phyloP scores from a whole-genome alignment of 805 yeast genomes.

The Zygosaccharomyces siamensis region DNA sequence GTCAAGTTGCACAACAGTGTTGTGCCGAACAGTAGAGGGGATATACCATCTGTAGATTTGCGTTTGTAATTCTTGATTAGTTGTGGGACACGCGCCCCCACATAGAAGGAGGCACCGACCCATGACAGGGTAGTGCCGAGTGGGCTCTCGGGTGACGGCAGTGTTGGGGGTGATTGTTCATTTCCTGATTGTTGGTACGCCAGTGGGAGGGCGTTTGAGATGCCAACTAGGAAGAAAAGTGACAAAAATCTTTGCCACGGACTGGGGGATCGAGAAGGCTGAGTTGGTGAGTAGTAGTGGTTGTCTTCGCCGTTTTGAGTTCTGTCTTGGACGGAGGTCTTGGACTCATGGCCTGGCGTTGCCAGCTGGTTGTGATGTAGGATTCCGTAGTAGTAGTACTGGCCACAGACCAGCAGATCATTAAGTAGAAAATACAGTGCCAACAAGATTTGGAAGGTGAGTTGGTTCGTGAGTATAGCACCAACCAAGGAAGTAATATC shows the following conservation, averaged over 20 bases:
- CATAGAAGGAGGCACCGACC: conserved; percentile 70
- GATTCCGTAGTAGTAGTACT: conserved; percentile 62
- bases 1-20: conserved; percentile 75
- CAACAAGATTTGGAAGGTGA: conserved; percentile 72
- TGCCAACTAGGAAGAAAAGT: background rate
- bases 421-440: conserved; percentile 70
- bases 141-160: conserved; percentile 11
- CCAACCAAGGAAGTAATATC: conserved; percentile 57
- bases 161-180: conserved; percentile 16
- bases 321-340: conserved; percentile 12
- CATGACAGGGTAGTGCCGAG: conserved; percentile 61
- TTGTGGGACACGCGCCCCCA: conserved; percentile 81
- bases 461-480: conserved; percentile 68
- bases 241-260: background rate
- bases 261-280: conserved; percentile 4
- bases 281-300: conserved; percentile 9
- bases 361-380: conserved; percentile 31
- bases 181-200: background rate
- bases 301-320: background rate
- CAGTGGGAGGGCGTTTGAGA: conserved; percentile 1
- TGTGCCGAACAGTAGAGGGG: conserved; percentile 72
- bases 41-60: conserved; percentile 81
- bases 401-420: conserved; percentile 63
- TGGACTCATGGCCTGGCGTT: conserved; percentile 35
- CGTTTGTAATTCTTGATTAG: conserved; percentile 67